Evolutionary conservation across 2,329 filamentous ascomycete genomes (phyloP).

Genomic region (Sarocladiaceae sp.): DNA sequence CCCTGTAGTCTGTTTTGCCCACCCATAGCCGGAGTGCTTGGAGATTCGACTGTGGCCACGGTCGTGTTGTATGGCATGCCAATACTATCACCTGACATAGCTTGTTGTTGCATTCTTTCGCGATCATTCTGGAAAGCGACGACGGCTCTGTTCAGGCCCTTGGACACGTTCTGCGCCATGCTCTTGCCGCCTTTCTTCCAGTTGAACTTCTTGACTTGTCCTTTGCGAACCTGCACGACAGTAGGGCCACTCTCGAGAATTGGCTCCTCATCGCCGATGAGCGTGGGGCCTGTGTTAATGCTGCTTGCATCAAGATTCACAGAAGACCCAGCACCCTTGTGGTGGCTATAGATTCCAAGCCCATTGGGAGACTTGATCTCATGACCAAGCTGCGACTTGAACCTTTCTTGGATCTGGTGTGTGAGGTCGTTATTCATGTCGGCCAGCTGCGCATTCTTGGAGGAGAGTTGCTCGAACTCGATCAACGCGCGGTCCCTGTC

Average conservation of each 20-base stretch:
- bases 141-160: conserved; percentile 90
- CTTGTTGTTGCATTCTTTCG: conserved; percentile 48
- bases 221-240: conserved; percentile 91
- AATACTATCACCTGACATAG: conserved; percentile 56
- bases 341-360: conserved; percentile 53
- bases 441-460: conserved; percentile 89
- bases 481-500: conserved; percentile 91
- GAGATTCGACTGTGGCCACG: conserved; percentile 48
- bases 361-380: conserved; percentile 43
- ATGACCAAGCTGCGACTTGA: conserved; percentile 69
- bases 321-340: conserved; percentile 47
- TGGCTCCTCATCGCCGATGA: conserved; percentile 61
- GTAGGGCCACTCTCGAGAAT: conserved; percentile 75
- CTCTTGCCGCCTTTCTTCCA: conserved; percentile 97
- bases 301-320: conserved; percentile 49
- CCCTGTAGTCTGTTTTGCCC: conserved; percentile 19
- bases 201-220: conserved; percentile 93
- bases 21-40: conserved; percentile 21
- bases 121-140: conserved; percentile 63
- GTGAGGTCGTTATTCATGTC: conserved; percentile 96
- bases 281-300: conserved; percentile 52
- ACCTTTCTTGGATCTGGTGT: conserved; percentile 87
- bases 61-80: conserved; percentile 70
- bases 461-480: conserved; percentile 91
- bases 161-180: conserved; percentile 88